These are phyloP conservation scores for Ustilago shanxiensis DNA, from an alignment of 1,284 basidiomycete species.

Conservation along the genomic window DNA sequence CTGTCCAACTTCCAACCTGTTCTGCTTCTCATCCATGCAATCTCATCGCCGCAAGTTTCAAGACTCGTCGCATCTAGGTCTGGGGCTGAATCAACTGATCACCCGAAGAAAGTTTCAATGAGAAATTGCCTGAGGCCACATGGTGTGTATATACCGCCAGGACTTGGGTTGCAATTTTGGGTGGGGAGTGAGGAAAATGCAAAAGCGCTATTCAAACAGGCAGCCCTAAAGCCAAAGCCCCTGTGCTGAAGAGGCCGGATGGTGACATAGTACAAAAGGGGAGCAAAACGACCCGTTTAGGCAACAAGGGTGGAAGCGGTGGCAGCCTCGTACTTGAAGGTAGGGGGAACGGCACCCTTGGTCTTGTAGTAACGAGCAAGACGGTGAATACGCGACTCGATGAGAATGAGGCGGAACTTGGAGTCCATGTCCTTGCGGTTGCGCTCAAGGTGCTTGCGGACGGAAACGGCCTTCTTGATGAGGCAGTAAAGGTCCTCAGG, in stretches of 20 bases:
- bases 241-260: neutral
- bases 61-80: neutral
- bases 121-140: conserved; percentile 21
- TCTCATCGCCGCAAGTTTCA: neutral
- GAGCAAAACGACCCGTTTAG: conserved; percentile 37
- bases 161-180: conserved; percentile 38
- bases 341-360: conserved; percentile 95
- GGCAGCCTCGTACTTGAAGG: conserved; percentile 78
- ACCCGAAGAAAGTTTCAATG: neutral
- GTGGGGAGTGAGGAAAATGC: conserved; percentile 12
- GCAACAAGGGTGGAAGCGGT: conserved; percentile 71
- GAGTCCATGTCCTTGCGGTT: conserved; percentile 91
- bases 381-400: conserved; percentile 98
- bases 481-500: conserved; percentile 99
- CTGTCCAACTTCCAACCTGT: conserved; percentile 1
- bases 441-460: conserved; percentile 97
- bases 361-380: conserved; percentile 96
- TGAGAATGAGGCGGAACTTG: conserved; percentile 92
- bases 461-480: conserved; percentile 99
- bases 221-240: conserved; percentile 6
- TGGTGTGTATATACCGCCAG: conserved; percentile 7
- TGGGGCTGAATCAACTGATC: neutral
- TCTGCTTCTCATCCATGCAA: neutral
- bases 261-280: conserved; percentile 35
- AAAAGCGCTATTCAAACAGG: conserved; percentile 9